Evolutionary conservation across 1,139 yeast genomes (phyloP).

Genomic region (Zygoascus sp.): DNA sequence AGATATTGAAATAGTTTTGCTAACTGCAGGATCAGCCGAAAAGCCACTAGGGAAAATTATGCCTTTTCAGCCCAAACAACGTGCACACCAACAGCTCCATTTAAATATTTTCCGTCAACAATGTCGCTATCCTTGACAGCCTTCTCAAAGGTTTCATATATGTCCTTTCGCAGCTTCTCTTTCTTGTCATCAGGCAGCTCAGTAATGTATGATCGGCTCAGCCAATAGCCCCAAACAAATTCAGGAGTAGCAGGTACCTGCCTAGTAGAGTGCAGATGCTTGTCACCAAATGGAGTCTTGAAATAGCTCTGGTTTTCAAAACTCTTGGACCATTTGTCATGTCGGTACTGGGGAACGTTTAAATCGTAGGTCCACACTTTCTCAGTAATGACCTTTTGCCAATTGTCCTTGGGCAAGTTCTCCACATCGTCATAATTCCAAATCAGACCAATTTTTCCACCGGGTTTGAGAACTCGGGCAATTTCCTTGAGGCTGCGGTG

Average conservation of each 20-base stretch:
- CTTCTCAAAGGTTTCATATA: slow-evolving; percentile 32
- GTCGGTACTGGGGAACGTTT: slow-evolving; percentile 54
- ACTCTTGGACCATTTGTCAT: slow-evolving; percentile 45
- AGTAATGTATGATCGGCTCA: slow-evolving; percentile 56
- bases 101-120: slow-evolving; percentile 14
- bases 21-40: background rate
- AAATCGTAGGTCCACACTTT: slow-evolving; percentile 34
- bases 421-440: slow-evolving; percentile 55
- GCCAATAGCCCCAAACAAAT: slow-evolving; percentile 50
- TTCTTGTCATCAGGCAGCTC: slow-evolving; percentile 41
- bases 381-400: slow-evolving; percentile 36
- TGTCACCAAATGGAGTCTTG: slow-evolving; percentile 37
- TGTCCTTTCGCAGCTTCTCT: slow-evolving; percentile 31
- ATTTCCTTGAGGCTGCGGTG: slow-evolving; percentile 47
- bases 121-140: slow-evolving; percentile 12
- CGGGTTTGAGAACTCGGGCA: slow-evolving; percentile 51
- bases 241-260: slow-evolving; percentile 27
- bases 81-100: slow-evolving; percentile 19
- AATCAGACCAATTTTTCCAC: slow-evolving; percentile 48
- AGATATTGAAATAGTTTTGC: too few relatives aligned
- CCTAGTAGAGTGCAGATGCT: slow-evolving; percentile 31
- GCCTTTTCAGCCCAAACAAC: slow-evolving; percentile 18
- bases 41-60: background rate
- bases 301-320: slow-evolving; percentile 35
- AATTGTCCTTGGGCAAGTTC: slow-evolving; percentile 26